Conservation (phyloP, 768 basidiomycete genomes). For the Clitopilus passeckerianus region DNA sequence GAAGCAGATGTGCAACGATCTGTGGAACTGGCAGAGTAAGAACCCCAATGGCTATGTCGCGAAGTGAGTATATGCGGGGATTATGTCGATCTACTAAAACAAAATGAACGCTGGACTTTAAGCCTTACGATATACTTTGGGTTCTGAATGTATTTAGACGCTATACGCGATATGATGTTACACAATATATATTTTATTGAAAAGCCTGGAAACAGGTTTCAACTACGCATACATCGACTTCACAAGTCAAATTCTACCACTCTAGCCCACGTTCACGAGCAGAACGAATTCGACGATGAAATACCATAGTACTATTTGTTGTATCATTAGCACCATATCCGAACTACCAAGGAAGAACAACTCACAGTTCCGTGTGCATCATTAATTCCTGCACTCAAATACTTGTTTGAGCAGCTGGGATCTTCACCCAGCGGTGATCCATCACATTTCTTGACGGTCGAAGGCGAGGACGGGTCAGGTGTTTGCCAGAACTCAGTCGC, state of each 20-base stretch:
- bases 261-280: neutral
- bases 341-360: neutral
- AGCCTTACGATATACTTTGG: neutral
- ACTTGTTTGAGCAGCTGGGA: slow-evolving; percentile 29
- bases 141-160: too few relatives aligned
- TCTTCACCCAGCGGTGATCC: slow-evolving; percentile 38
- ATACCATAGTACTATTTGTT: neutral
- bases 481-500: slow-evolving; percentile 51
- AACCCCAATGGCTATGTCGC: slow-evolving; percentile 73
- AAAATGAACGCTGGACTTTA: neutral
- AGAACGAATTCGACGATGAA: neutral
- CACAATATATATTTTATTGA: too few relatives aligned
- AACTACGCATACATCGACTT: too few relatives aligned
- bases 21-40: slow-evolving; percentile 99
- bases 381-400: neutral
- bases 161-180: too few relatives aligned
- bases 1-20: slow-evolving; percentile 90
- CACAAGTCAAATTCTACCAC: too few relatives aligned
- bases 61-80: neutral
- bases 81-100: neutral
- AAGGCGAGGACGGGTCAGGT: slow-evolving; percentile 31
- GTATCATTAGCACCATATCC: neutral
- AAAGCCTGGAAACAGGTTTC: too few relatives aligned
- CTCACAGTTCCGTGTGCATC: neutral
- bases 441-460: slow-evolving; percentile 37